Evolutionary conservation across 1,284 basidiomycete species (phyloP).

Genomic region (Apiotrichum domesticum): DNA sequence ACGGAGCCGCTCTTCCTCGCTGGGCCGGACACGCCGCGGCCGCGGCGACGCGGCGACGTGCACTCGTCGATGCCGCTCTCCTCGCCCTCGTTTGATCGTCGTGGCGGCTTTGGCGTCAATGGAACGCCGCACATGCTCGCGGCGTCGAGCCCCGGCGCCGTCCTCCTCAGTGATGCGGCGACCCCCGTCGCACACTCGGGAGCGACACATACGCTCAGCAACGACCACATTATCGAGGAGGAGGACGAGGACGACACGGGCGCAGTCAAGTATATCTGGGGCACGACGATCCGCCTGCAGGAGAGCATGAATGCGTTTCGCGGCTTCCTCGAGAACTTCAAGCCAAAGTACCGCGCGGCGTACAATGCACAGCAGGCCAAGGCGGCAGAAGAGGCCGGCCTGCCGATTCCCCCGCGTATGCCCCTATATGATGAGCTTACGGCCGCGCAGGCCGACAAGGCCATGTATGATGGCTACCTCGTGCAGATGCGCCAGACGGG

Average conservation of each 20-base stretch:
- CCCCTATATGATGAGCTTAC: slow-evolving; percentile 50
- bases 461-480: slow-evolving; percentile 74
- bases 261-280: slow-evolving; percentile 77
- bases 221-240: slow-evolving; percentile 53
- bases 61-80: slow-evolving; percentile 66
- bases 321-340: slow-evolving; percentile 85
- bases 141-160: neutral
- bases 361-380: slow-evolving; percentile 53
- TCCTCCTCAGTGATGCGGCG: neutral
- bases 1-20: slow-evolving; percentile 48
- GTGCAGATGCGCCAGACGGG: slow-evolving; percentile 82
- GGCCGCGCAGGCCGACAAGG: slow-evolving; percentile 62
- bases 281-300: slow-evolving; percentile 83
- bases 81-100: slow-evolving; percentile 49
- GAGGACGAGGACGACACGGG: slow-evolving; percentile 47
- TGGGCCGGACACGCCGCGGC: slow-evolving; percentile 55
- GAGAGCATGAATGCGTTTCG: slow-evolving; percentile 88
- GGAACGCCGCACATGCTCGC: slow-evolving; percentile 1
- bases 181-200: slow-evolving; percentile 1
- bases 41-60: slow-evolving; percentile 71
- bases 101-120: slow-evolving; percentile 12
- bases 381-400: slow-evolving; percentile 27
- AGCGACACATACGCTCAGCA: slow-evolving; percentile 32
- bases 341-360: slow-evolving; percentile 79
- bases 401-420: slow-evolving; percentile 33